Conservation (phyloP, 805 yeast genomes). For the Candida coquimbonensis region DNA sequence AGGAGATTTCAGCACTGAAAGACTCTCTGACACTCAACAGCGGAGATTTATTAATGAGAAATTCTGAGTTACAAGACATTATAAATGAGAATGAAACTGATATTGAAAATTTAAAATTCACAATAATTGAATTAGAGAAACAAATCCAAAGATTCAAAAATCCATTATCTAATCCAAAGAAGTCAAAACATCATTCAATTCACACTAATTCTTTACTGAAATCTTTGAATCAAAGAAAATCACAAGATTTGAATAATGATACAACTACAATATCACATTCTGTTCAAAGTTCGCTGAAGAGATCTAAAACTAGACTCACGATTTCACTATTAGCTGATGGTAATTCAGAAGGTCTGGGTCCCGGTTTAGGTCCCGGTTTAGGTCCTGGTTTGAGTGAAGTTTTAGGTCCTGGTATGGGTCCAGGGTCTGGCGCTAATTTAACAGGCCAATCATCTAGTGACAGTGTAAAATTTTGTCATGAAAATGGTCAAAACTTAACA, state of each 20-base stretch:
- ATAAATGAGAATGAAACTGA: slow-evolving; percentile 60
- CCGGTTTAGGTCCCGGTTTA: background rate
- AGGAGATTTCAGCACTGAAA: slow-evolving; percentile 12
- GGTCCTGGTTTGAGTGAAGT: background rate
- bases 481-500: too few relatives aligned
- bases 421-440: too few relatives aligned
- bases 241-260: background rate
- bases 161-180: background rate
- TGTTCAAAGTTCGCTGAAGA: background rate
- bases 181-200: background rate
- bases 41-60: slow-evolving; percentile 36
- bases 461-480: background rate
- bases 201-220: slow-evolving; percentile 2
- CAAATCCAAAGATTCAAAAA: background rate
- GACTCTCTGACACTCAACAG: slow-evolving; percentile 3
- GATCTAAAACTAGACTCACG: slow-evolving; percentile 3
- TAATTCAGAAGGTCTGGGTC: too few relatives aligned
- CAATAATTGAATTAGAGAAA: slow-evolving; percentile 51
- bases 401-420: background rate
- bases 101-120: slow-evolving; percentile 47
- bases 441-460: background rate
- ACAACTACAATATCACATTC: background rate
- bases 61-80: slow-evolving; percentile 42
- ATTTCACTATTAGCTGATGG: slow-evolving; percentile 1
- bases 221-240: slow-evolving; percentile 4